A percentile compares a stretch with the other conserved stretches of the same genome.
These are phyloP conservation scores for Camellia lanceoleosa DNA, from an alignment of 148 eudicot genomes.

Conservation along the genomic window DNA sequence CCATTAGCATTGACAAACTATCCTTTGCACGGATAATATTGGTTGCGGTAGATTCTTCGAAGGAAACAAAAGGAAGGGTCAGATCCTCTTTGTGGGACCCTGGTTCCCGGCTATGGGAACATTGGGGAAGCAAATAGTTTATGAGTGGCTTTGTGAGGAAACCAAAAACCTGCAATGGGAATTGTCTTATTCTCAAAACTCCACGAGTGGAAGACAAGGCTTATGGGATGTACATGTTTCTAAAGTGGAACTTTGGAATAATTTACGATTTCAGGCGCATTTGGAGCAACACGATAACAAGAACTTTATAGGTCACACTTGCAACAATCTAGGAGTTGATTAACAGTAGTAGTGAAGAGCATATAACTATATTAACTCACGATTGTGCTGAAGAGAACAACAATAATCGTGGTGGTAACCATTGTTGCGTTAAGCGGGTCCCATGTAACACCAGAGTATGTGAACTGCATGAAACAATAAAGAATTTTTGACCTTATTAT, in stretches of 20 bases:
- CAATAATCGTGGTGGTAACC: conserved; percentile 73
- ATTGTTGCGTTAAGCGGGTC: conserved; percentile 74
- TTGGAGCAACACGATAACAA: not conserved
- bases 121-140: conserved; percentile 52
- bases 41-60: conserved; percentile 66
- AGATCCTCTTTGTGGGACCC: conserved; percentile 57
- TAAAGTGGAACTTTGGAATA: not conserved
- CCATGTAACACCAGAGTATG: conserved; percentile 66
- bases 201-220: not conserved
- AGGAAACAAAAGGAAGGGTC: conserved; percentile 71
- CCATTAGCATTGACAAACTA: conserved; percentile 71
- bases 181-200: too few relatives aligned
- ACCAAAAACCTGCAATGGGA: conserved; percentile 72
- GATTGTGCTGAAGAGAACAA: conserved; percentile 85
- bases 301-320: not conserved
- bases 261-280: not conserved
- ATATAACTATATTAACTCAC: conserved; percentile 38
- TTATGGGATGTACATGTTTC: not conserved
- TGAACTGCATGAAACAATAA: conserved; percentile 78
- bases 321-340: not conserved
- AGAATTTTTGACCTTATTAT: not conserved
- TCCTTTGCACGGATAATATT: conserved; percentile 66
- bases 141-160: conserved; percentile 83
- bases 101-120: conserved; percentile 36
- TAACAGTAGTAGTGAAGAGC: not conserved